Conservation (phyloP, 495 filamentous ascomycete genomes). For the Trypethelium eluteriae region DNA sequence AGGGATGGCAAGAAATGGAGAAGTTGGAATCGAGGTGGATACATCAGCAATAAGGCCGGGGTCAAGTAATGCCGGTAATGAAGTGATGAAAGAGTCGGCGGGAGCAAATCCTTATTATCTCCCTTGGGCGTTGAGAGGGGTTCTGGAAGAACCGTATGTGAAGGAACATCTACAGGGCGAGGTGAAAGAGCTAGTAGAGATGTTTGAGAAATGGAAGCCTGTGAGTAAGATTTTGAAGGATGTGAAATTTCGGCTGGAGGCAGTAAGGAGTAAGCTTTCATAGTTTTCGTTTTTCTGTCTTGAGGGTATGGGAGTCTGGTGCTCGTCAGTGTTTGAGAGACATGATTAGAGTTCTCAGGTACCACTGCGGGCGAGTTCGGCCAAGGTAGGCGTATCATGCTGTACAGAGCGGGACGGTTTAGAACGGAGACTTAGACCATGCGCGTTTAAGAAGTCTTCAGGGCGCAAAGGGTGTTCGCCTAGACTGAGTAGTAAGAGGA, state of each 20-base stretch:
- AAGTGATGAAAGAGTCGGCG: conserved; percentile 41
- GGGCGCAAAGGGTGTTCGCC: neutral
- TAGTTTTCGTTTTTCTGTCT: neutral
- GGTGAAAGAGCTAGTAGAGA: conserved; percentile 66
- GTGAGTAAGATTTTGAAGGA: conserved; percentile 83
- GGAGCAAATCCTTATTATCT: conserved; percentile 73
- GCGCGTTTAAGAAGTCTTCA: neutral
- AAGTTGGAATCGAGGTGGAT: conserved; percentile 6
- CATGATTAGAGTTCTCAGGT: no score
- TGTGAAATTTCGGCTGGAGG: conserved; percentile 92
- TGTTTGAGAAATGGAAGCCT: conserved; percentile 94
- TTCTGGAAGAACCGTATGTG: conserved; percentile 88
- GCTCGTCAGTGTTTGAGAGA: no score
- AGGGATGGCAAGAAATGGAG: neutral
- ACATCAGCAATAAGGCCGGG: conserved; percentile 13
- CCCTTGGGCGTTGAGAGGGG: conserved; percentile 86
- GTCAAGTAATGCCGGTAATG: conserved; percentile 37
- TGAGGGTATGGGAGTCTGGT: neutral
- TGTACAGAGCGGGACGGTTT: neutral
- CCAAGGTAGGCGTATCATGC: neutral
- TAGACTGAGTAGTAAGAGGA: neutral
- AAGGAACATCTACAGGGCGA: conserved; percentile 68
- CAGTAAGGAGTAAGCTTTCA: conserved; percentile 74
- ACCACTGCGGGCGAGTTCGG: no score
- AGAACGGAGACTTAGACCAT: neutral